Evolutionary conservation across 1,284 basidiomycete genomes (phyloP).

Genomic region (Fomes fomentarius): DNA sequence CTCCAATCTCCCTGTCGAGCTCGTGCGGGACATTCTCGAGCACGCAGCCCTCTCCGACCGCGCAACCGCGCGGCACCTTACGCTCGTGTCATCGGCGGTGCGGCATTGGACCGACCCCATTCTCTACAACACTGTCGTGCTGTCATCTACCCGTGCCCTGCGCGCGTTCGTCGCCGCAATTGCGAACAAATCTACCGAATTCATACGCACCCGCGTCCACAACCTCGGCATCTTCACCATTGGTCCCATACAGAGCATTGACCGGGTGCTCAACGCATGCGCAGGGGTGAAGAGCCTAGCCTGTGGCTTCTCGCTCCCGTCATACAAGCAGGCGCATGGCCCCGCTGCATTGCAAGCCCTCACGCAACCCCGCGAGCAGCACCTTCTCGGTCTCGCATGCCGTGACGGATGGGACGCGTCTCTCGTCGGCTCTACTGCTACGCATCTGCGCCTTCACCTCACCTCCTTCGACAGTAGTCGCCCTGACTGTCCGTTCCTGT

Average conservation of each 20-base stretch:
- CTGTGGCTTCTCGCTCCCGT: slow-evolving; percentile 40
- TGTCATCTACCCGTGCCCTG: slow-evolving; percentile 37
- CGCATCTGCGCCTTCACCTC: slow-evolving; percentile 42
- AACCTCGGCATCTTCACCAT: slow-evolving; percentile 38
- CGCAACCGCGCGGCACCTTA: slow-evolving; percentile 35
- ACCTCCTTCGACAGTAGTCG: slow-evolving; percentile 28
- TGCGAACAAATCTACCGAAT: slow-evolving; percentile 30
- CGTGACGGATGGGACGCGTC: slow-evolving; percentile 41
- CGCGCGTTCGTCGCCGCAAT: slow-evolving; percentile 37
- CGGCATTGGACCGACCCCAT: slow-evolving; percentile 38
- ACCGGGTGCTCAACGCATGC: slow-evolving; percentile 37
- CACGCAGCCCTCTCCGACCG: slow-evolving; percentile 36
- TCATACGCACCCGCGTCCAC: slow-evolving; percentile 30
- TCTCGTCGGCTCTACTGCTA: slow-evolving; percentile 35
- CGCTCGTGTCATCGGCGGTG: slow-evolving; percentile 39
- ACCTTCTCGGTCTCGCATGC: slow-evolving; percentile 40
- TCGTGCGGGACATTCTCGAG: slow-evolving; percentile 40
- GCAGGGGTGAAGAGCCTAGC: slow-evolving; percentile 39
- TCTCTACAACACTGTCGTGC: slow-evolving; percentile 43
- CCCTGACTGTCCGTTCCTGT: slow-evolving; percentile 22
- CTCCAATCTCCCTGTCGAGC: slow-evolving; percentile 39
- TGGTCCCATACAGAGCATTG: slow-evolving; percentile 39
- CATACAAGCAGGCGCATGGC: slow-evolving; percentile 31
- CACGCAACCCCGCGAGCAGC: slow-evolving; percentile 36
- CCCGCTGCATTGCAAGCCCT: slow-evolving; percentile 26